These are phyloP conservation scores for Monosiga brevicollis DNA, from an alignment of 78 protist species.

Conservation along the genomic window DNA sequence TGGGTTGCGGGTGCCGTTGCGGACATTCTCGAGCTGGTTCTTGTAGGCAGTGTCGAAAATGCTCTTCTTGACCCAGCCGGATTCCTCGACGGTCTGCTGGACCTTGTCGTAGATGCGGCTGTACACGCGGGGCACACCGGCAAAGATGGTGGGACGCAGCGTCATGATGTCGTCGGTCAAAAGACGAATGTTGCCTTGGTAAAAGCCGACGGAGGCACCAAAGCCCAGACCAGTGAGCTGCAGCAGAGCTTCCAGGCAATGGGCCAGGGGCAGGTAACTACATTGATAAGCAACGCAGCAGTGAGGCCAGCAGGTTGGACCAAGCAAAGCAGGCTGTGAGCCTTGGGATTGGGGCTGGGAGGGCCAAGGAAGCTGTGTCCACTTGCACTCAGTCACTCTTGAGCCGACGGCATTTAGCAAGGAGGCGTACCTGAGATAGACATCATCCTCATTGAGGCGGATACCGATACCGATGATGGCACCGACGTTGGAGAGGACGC, in stretches of 20 bases:
- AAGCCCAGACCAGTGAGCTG: slow-evolving; percentile 5
- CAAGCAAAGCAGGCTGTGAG: too few relatives aligned
- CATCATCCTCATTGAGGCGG: background rate
- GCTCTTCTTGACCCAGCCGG: background rate
- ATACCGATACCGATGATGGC: background rate
- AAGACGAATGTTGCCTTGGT: slow-evolving; percentile 41
- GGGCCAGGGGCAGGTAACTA: slow-evolving; percentile 91
- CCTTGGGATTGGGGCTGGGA: too few relatives aligned
- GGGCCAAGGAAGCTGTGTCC: too few relatives aligned
- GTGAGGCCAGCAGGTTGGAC: too few relatives aligned
- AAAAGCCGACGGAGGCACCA: slow-evolving; percentile 63
- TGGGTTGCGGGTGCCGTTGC: background rate
- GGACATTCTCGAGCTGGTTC: slow-evolving; percentile 28
- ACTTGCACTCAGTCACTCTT: too few relatives aligned
- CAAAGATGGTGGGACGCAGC: slow-evolving; percentile 80
- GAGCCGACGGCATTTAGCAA: too few relatives aligned
- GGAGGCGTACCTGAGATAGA: background rate
- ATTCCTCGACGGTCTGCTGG: background rate
- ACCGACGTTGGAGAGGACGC: background rate
- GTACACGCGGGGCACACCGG: slow-evolving; percentile 87
- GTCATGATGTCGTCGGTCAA: slow-evolving; percentile 62
- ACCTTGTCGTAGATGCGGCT: slow-evolving; percentile 67
- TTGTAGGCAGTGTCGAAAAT: background rate
- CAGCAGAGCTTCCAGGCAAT: slow-evolving; percentile 72
- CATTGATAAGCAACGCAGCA: slow-evolving; percentile 52